Conservation (phyloP, 768 basidiomycete genomes). For the Termitomyces bulborhizus region DNA sequence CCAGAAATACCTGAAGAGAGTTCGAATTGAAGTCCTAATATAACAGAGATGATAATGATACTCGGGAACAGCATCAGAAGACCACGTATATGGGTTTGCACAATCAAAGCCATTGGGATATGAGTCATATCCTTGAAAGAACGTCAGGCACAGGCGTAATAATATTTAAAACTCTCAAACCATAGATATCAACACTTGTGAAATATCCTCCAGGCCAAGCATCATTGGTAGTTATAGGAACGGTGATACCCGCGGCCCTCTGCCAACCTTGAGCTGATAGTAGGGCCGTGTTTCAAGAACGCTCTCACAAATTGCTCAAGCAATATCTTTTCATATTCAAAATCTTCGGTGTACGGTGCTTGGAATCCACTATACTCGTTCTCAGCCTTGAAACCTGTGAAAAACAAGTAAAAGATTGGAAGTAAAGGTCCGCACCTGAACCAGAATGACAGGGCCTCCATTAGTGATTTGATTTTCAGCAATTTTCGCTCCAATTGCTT, state of each 20-base stretch:
- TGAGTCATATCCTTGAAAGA: conserved; percentile 31
- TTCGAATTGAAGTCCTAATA: neutral
- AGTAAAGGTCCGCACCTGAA: conserved; percentile 19
- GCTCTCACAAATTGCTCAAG: conserved; percentile 25
- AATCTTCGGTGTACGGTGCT: conserved; percentile 32
- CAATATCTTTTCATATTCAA: conserved; percentile 30
- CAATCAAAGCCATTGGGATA: conserved; percentile 55
- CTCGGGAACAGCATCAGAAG: conserved; percentile 36
- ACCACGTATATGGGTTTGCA: conserved; percentile 39
- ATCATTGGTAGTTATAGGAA: conserved; percentile 43
- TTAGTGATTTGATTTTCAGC: conserved; percentile 52
- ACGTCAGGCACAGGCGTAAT: neutral
- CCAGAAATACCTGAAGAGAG: conserved; percentile 28
- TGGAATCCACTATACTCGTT: conserved; percentile 47
- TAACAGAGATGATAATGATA: conserved; percentile 7
- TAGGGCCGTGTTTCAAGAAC: neutral
- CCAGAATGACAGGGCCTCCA: conserved; percentile 49
- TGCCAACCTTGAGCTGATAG: conserved; percentile 10
- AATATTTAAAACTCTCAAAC: conserved; percentile 15
- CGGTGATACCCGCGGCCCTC: conserved; percentile 37
- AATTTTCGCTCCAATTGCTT: conserved; percentile 36
- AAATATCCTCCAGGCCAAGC: conserved; percentile 40
- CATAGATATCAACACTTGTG: conserved; percentile 42
- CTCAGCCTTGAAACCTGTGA: conserved; percentile 30
- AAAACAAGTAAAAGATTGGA: neutral